Percentiles rank a stretch among this genome's conserved stretches.
These are phyloP conservation scores for Daldinia sp. DNA, from an alignment of 2,329 filamentous ascomycete genomes.

Conservation along the genomic window DNA sequence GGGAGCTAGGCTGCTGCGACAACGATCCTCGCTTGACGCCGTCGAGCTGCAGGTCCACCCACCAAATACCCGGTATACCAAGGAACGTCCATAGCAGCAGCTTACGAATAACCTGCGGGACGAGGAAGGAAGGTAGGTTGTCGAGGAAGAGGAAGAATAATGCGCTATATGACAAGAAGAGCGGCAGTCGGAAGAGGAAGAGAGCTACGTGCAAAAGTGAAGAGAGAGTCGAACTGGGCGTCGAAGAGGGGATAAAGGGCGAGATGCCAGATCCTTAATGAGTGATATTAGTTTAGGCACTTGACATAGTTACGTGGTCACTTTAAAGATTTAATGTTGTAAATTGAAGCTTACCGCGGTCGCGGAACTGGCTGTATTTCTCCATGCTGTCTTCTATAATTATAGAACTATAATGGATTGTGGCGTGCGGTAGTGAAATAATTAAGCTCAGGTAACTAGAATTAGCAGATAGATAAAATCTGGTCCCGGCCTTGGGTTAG, in stretches of 20 bases:
- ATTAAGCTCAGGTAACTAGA: not conserved
- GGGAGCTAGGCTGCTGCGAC: conserved; percentile 76
- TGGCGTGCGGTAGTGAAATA: not conserved
- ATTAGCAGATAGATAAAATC: conserved; percentile 10
- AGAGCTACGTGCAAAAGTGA: conserved; percentile 76
- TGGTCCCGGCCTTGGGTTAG: conserved; percentile 5
- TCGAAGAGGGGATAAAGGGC: conserved; percentile 87
- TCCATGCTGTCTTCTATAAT: conserved; percentile 73
- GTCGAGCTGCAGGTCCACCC: conserved; percentile 98
- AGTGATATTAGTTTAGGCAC: conserved; percentile 1
- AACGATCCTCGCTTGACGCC: conserved; percentile 93
- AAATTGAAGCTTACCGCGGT: conserved; percentile 73
- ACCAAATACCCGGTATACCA: conserved; percentile 93
- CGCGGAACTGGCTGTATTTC: conserved; percentile 93
- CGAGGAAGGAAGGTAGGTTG: conserved; percentile 71
- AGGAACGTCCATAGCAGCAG: conserved; percentile 88
- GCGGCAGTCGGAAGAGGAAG: conserved; percentile 82
- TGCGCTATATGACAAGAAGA: conserved; percentile 75
- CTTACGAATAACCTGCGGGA: conserved; percentile 76
- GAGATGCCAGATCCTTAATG: conserved; percentile 88
- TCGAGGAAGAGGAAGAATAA: conserved; percentile 86
- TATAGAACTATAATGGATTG: not conserved
- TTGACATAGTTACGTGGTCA: too few species aligned
- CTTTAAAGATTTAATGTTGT: not conserved
- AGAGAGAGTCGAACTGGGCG: conserved; percentile 71